Conservation (phyloP, 805 yeast species). For the Suhomyces sp. region DNA sequence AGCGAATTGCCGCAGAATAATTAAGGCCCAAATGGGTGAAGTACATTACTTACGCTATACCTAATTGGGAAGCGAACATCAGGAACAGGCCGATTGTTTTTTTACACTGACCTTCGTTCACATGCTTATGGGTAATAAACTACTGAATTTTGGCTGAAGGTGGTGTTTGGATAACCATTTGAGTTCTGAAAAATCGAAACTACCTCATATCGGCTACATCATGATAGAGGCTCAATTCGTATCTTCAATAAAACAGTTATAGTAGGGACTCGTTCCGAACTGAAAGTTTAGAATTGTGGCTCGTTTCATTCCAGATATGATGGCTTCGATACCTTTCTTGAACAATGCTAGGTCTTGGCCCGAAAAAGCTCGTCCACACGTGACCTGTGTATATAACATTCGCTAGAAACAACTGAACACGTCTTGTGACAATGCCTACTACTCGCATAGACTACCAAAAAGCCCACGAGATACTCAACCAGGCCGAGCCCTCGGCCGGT, state of each 20-base stretch:
- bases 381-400: neutral
- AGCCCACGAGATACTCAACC: constrained; percentile 4
- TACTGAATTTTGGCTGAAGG: neutral
- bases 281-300: neutral
- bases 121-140: neutral
- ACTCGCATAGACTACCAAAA: constrained; percentile 8
- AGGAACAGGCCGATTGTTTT: neutral
- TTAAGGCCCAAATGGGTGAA: neutral
- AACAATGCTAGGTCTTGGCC: neutral
- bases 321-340: neutral
- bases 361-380: neutral
- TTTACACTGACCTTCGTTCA: neutral
- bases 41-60: neutral
- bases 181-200: neutral
- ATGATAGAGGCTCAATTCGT: neutral
- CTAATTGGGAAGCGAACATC: neutral
- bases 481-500: constrained; percentile 2
- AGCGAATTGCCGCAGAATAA: neutral
- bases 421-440: constrained; percentile 11
- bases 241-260: neutral
- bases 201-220: neutral
- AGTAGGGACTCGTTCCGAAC: neutral
- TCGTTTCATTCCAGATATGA: neutral
- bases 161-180: neutral
- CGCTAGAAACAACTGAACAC: neutral